Percentiles rank a stretch among this genome's conserved stretches.
phyloP scores from a whole-genome alignment of 805 yeast genomes.

The Zygotorulaspora florentina region DNA sequence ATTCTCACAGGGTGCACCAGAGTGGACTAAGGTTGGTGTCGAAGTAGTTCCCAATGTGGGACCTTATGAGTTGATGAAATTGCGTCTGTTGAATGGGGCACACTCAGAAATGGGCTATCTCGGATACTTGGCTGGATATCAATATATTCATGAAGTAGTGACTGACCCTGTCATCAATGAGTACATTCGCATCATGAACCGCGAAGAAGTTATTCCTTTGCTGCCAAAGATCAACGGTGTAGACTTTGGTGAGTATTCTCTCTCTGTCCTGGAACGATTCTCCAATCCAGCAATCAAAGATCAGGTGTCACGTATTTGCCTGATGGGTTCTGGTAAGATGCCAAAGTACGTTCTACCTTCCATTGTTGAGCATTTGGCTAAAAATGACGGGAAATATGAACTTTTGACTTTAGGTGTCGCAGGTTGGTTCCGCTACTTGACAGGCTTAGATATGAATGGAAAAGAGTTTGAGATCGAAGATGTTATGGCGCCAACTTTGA shows the following conservation, averaged over 20 bases:
- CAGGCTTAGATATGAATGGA: constrained; percentile 9
- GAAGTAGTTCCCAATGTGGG: constrained; percentile 8
- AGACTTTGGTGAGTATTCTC: constrained; percentile 8
- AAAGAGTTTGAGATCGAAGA: constrained; percentile 7
- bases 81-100: constrained; percentile 10
- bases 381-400: constrained; percentile 4
- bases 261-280: constrained; percentile 9
- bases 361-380: constrained; percentile 8
- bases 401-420: constrained; percentile 10
- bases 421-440: constrained; percentile 12
- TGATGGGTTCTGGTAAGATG: constrained; percentile 13
- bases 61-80: constrained; percentile 10
- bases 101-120: constrained; percentile 10
- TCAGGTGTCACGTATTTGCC: constrained; percentile 8
- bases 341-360: constrained; percentile 12
- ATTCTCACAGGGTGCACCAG: constrained; percentile 8
- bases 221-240: constrained; percentile 9
- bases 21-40: constrained; percentile 9
- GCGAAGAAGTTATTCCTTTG: constrained; percentile 9
- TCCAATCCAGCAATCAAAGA: constrained; percentile 10
- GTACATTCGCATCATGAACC: constrained; percentile 8
- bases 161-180: constrained; percentile 8
- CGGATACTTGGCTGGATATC: constrained; percentile 9
- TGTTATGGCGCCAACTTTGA: constrained; percentile 7
- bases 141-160: constrained; percentile 8